Evolutionary conservation across 768 basidiomycete species (phyloP).

Genomic region (Pulveroboletus sp.): DNA sequence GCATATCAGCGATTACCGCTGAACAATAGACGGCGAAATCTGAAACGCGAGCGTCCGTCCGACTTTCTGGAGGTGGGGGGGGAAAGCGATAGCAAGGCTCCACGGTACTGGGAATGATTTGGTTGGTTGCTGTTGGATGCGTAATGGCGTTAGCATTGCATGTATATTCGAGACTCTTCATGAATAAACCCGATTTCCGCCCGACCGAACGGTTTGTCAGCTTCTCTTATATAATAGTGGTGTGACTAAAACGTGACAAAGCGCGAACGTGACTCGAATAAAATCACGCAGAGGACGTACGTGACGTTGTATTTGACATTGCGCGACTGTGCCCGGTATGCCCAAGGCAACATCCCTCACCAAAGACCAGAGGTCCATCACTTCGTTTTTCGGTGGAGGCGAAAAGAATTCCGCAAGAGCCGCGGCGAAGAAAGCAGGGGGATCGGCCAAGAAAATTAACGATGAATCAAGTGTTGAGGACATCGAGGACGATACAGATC

Average conservation of each 20-base stretch:
- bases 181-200: slow-evolving; percentile 10
- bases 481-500: slow-evolving; percentile 33
- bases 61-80: slow-evolving; percentile 77
- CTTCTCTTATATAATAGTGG: neutral
- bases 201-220: neutral
- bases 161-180: slow-evolving; percentile 12
- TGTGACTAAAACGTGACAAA: slow-evolving; percentile 18
- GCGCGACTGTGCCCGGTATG: slow-evolving; percentile 34
- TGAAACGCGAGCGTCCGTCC: slow-evolving; percentile 79
- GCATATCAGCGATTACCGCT: slow-evolving; percentile 84
- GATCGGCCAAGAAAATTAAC: slow-evolving; percentile 30
- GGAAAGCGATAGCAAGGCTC: slow-evolving; percentile 58
- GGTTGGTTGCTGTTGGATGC: neutral
- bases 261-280: slow-evolving; percentile 24
- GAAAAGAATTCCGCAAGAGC: slow-evolving; percentile 26
- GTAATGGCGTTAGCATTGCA: slow-evolving; percentile 2
- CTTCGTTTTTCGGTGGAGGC: slow-evolving; percentile 46
- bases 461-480: slow-evolving; percentile 30
- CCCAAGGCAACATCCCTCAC: slow-evolving; percentile 40
- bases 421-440: slow-evolving; percentile 26
- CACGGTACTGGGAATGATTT: slow-evolving; percentile 72
- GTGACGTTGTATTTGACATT: neutral
- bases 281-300: slow-evolving; percentile 15
- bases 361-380: slow-evolving; percentile 50
- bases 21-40: slow-evolving; percentile 70